phyloP scores from a whole-genome alignment of 2,329 filamentous ascomycete genomes.

The Xylariaceae sp. region DNA sequence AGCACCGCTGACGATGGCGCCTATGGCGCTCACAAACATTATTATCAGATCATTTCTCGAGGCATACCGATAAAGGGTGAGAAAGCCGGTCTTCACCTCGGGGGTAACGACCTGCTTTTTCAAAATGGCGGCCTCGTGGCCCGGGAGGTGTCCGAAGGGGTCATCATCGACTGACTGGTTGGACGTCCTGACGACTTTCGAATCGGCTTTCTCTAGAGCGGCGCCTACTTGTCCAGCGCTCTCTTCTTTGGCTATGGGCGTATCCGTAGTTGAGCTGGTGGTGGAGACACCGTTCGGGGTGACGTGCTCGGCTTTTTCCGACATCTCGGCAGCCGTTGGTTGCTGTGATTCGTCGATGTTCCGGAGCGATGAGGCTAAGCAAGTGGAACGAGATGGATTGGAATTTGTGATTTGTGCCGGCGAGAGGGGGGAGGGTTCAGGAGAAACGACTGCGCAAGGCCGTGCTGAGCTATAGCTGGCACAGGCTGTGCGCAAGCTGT shows the following conservation, averaged over 20 bases:
- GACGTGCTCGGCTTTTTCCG: slow-evolving; percentile 36
- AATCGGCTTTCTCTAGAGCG: slow-evolving; percentile 47
- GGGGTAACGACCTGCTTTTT: slow-evolving; percentile 69
- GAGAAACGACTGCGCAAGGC: slow-evolving; percentile 7
- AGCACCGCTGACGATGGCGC: slow-evolving; percentile 72
- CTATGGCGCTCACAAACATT: slow-evolving; percentile 61
- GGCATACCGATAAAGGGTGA: slow-evolving; percentile 71
- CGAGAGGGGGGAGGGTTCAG: too few species aligned
- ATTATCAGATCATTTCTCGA: slow-evolving; percentile 66
- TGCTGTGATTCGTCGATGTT: slow-evolving; percentile 8
- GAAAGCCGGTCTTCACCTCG: slow-evolving; percentile 64
- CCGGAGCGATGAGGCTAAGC: background rate
- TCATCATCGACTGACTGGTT: slow-evolving; percentile 54
- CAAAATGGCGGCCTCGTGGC: slow-evolving; percentile 67
- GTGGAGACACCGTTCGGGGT: slow-evolving; percentile 30
- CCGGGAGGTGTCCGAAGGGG: slow-evolving; percentile 63
- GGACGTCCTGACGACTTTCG: slow-evolving; percentile 41
- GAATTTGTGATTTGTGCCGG: slow-evolving; percentile 9
- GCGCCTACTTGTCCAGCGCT: slow-evolving; percentile 12
- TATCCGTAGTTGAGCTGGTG: slow-evolving; percentile 38
- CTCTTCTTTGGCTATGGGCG: slow-evolving; percentile 18
- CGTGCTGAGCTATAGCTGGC: background rate
- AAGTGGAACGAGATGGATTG: slow-evolving; percentile 1
- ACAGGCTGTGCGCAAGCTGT: background rate
- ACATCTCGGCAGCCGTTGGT: slow-evolving; percentile 27